Base-by-base conservation (phyloP, 176 grass and related monocot species). In the Tillandsia leiboldiana region DNA sequence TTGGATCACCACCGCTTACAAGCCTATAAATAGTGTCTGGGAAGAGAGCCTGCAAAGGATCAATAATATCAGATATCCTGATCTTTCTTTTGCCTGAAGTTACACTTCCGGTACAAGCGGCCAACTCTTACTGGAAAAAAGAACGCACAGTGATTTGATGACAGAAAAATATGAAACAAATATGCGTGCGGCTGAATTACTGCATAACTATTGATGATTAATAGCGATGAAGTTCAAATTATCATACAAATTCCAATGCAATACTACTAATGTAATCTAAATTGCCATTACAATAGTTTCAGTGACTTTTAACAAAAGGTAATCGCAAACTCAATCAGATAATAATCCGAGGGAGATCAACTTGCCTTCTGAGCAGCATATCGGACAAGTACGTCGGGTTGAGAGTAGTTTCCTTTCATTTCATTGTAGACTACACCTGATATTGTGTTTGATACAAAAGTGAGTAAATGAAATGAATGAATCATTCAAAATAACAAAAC, bases 371-470 rank as follows among this genome's bases (percentile, higher is more conserved):
- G 87, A 67, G 84, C 75, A 61, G 78, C 79, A 71, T 82, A 83
- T 23, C 84, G 89, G 80, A 99, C 86, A 80, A 99, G 67, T 54
- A 86, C 90, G 82, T 99, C 94, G 9, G 87, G 94, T 74, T 99
- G 94, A 76, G 94, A 99, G 71, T 99, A 93, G 62, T 90, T 84
- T 84, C 94, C 89, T 88, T 99, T 99, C 94, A 99, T 99, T 82
- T 99, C 94, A 75, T 93, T 99, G 76, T 93, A 99, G 54, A 99
- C 94, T 24, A 99, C 94, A 84, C 94, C 94, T 99, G 69, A 72
- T 81, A 69, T 78, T 33, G 29, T 33, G 29, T 33, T 33, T 33
- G 12, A 42, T 7, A 52, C n/a, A 17, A 47, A 17, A 15, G 15
- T 18, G 29, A 33, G 29, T 33, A 33, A 29, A 33, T 33, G 29